A percentile compares a stretch with the other conserved stretches of the same genome.
Conservation (phyloP, 768 basidiomycete genomes). For the Phaeotremella skinneri region DNA sequence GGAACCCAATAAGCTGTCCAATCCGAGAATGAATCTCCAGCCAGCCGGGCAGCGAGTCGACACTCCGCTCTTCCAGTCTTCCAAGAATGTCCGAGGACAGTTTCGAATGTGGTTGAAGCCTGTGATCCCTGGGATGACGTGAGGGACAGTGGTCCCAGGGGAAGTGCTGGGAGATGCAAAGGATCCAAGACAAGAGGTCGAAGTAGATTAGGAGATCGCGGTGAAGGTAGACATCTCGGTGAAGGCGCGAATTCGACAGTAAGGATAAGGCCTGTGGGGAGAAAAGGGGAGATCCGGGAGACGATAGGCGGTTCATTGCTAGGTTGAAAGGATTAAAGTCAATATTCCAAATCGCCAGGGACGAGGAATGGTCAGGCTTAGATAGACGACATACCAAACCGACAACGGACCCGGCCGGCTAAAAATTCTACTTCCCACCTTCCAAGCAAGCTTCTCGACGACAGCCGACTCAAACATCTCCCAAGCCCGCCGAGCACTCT, state of each 20-base stretch:
- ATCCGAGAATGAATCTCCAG: slow-evolving; percentile 7
- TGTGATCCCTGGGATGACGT: slow-evolving; percentile 5
- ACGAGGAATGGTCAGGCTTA: background rate
- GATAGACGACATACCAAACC: background rate
- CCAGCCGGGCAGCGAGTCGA: background rate
- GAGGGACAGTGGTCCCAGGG: background rate
- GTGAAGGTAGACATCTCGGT: background rate
- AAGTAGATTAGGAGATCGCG: background rate
- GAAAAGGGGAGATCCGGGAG: slow-evolving; percentile 5
- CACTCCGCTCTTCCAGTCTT: slow-evolving; percentile 5
- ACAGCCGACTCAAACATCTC: slow-evolving; percentile 16
- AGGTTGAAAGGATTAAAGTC: background rate
- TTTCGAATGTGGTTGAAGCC: slow-evolving; percentile 11
- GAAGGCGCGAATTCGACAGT: background rate
- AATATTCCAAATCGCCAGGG: background rate
- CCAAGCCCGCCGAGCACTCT: slow-evolving; percentile 5
- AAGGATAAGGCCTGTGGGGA: slow-evolving; percentile 6
- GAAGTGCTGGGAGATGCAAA: slow-evolving; percentile 13
- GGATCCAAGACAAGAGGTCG: slow-evolving; percentile 6
- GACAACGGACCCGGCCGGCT: background rate
- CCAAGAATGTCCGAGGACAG: slow-evolving; percentile 11
- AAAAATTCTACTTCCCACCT: slow-evolving; percentile 12
- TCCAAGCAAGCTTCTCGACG: slow-evolving; percentile 29
- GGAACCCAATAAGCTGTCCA: slow-evolving; percentile 29
- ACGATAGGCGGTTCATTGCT: background rate